Evolutionary conservation across 768 basidiomycete genomes (phyloP).

Genomic region (Amanita polypyramis): DNA sequence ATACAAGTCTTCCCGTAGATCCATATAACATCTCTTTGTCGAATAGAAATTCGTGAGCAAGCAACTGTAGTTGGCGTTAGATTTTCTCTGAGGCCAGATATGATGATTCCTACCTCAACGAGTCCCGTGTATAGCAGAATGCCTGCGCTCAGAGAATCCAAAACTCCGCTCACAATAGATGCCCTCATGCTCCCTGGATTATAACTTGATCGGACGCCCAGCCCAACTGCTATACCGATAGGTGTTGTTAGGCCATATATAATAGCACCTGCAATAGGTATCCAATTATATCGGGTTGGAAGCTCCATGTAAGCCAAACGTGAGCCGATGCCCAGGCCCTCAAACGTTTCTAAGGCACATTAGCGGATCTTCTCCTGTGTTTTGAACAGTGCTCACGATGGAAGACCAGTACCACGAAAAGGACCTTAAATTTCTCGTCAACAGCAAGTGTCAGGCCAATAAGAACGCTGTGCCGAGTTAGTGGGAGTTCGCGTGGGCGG

Average conservation of each 20-base stretch:
- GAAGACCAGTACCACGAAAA: slow-evolving; percentile 88
- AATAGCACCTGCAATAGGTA: slow-evolving; percentile 50
- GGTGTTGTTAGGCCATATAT: slow-evolving; percentile 77
- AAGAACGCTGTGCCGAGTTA: slow-evolving; percentile 40
- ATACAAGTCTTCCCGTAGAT: slow-evolving; percentile 53
- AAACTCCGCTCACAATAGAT: slow-evolving; percentile 71
- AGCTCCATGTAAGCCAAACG: slow-evolving; percentile 73
- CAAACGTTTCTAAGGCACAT: slow-evolving; percentile 64
- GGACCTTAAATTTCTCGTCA: slow-evolving; percentile 63
- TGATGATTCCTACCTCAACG: slow-evolving; percentile 49
- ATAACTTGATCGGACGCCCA: slow-evolving; percentile 68
- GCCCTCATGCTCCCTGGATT: slow-evolving; percentile 72
- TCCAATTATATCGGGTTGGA: slow-evolving; percentile 38
- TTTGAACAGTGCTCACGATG: slow-evolving; percentile 55
- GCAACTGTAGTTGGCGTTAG: slow-evolving; percentile 35
- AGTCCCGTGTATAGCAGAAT: slow-evolving; percentile 83
- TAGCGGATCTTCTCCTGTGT: background rate
- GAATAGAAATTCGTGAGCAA: slow-evolving; percentile 94
- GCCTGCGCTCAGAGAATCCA: slow-evolving; percentile 81
- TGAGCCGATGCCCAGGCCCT: slow-evolving; percentile 88
- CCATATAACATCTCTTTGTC: slow-evolving; percentile 76
- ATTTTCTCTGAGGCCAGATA: background rate
- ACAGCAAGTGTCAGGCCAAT: slow-evolving; percentile 93
- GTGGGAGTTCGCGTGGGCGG: background rate
- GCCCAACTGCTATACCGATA: slow-evolving; percentile 77